Conservation (phyloP, 306 rosid species). For the Cucumis sativus region DNA sequence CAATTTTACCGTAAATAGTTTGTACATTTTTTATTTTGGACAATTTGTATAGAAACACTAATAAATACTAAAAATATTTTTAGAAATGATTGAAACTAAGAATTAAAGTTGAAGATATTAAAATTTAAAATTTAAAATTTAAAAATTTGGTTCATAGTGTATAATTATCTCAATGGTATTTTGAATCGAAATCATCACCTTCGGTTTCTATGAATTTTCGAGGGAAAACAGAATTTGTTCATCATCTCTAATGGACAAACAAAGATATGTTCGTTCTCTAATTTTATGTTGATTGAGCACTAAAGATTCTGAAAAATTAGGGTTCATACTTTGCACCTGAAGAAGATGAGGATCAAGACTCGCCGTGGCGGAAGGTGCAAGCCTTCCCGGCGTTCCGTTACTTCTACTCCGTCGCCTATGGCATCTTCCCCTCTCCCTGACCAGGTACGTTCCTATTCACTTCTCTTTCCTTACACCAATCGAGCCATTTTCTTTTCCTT, state of each 20-base stretch:
- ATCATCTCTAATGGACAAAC: background rate
- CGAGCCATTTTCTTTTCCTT: background rate
- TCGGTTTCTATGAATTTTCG: background rate
- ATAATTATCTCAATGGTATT: too few relatives aligned
- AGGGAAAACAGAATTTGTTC: background rate
- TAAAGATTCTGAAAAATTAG: background rate
- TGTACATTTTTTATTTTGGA: too few relatives aligned
- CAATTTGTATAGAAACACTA: too few relatives aligned
- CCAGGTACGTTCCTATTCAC: background rate
- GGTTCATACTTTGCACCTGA: background rate
- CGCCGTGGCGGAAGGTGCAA: constrained; percentile 1
- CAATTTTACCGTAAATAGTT: too few relatives aligned
- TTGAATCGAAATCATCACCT: background rate
- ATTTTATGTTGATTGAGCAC: background rate
- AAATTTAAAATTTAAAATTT: too few relatives aligned
- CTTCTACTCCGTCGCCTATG: background rate
- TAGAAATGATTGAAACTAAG: too few relatives aligned
- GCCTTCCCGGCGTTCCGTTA: background rate
- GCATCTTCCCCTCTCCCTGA: background rate
- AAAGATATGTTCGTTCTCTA: background rate
- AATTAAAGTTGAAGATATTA: too few relatives aligned
- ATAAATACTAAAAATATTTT: too few relatives aligned
- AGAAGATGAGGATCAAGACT: constrained; percentile 1
- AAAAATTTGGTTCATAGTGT: too few relatives aligned
- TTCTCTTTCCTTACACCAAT: background rate